Percentiles rank a stretch among this genome's conserved stretches.
Conservation (phyloP, 257 asterid species). For the Solanum verrucosum region DNA sequence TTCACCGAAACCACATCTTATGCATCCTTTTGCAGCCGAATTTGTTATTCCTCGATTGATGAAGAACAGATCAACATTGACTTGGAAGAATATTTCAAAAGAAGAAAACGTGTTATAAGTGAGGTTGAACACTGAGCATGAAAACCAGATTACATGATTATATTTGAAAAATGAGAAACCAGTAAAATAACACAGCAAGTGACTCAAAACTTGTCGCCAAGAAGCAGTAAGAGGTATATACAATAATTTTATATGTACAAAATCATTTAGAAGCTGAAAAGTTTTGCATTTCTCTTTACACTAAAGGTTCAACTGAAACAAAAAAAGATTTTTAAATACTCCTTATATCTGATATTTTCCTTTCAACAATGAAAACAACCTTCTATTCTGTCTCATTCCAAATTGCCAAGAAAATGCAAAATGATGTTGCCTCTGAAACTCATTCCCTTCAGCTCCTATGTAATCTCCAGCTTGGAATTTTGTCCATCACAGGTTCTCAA, state of each 20-base stretch:
- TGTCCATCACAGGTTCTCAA: background rate
- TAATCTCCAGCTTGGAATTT: background rate
- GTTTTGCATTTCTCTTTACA: background rate
- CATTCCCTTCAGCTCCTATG: background rate
- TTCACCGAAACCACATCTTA: background rate
- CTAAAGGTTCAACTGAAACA: background rate
- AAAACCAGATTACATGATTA: background rate
- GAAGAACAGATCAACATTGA: background rate
- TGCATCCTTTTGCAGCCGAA: background rate
- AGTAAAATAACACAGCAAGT: background rate
- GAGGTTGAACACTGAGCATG: background rate
- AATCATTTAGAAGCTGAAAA: background rate
- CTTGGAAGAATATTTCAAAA: background rate
- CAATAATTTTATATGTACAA: background rate
- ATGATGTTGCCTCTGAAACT: background rate
- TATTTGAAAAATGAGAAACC: background rate
- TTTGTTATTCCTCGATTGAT: background rate
- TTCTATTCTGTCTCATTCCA: background rate
- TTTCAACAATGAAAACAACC: background rate
- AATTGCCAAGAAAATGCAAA: background rate
- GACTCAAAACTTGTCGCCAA: background rate
- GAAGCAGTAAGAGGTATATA: background rate
- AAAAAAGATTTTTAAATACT: background rate
- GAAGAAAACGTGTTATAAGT: background rate
- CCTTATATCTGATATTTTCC: background rate